Percentiles rank a stretch among this genome's conserved stretches.
These are phyloP conservation scores for Strombidium stylifer DNA, from an alignment of 73 alveolate species.

Conservation along the genomic window DNA sequence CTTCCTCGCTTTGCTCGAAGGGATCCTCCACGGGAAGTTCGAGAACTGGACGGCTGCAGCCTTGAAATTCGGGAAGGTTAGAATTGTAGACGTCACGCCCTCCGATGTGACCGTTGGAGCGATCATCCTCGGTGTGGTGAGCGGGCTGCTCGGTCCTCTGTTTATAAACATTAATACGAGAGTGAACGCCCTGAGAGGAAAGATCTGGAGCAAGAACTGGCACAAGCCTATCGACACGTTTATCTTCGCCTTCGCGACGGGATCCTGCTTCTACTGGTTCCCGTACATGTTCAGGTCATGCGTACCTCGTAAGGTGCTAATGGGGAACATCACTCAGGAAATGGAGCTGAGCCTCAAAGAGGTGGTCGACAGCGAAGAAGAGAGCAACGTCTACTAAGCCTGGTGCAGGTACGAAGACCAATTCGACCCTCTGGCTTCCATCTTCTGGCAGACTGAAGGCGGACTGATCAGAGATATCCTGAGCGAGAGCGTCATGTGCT, in stretches of 20 bases:
- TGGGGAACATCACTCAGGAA: no score
- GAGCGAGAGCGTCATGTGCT: not conserved
- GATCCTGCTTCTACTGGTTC: conserved; percentile 29
- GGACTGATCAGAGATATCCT: conserved; percentile 33
- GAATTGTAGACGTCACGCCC: not conserved
- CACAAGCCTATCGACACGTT: conserved; percentile 18
- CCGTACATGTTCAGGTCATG: conserved; percentile 21
- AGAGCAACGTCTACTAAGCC: conserved; percentile 5
- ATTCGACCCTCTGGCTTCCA: conserved; percentile 48
- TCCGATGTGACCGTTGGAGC: conserved; percentile 17
- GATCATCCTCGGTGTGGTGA: conserved; percentile 24
- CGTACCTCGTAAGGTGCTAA: no score
- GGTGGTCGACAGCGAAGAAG: not conserved
- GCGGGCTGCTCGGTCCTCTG: conserved; percentile 48
- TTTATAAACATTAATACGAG: conserved; percentile 19
- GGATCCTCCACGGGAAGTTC: not conserved
- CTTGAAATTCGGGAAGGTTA: not conserved
- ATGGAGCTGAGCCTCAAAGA: conserved; percentile 23
- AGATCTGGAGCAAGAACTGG: conserved; percentile 4
- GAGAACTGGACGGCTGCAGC: not conserved
- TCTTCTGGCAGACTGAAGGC: conserved; percentile 41
- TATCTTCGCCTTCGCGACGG: conserved; percentile 3
- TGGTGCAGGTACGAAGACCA: conserved; percentile 38
- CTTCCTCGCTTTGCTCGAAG: no score
- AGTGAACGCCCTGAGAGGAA: conserved; percentile 27